Evolutionary conservation across 2,329 filamentous ascomycete genomes (phyloP), one percentile per base, ranked within the genome.

Genomic region (Myriangium duriaei): DNA sequence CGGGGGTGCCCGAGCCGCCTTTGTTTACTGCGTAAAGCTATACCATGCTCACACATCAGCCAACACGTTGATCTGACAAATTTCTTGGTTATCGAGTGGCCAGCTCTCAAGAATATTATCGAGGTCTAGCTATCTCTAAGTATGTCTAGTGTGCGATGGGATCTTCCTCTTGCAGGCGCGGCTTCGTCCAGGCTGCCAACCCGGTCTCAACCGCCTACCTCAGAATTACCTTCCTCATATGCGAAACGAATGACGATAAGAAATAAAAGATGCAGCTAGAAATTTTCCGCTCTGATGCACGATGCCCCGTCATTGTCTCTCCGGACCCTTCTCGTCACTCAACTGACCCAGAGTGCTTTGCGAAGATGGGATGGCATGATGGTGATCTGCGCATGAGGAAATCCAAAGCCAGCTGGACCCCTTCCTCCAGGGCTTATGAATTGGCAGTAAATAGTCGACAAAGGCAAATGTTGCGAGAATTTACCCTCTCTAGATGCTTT

Each of bases 1-100:
- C 28, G 12, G 12, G 14, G 32, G 17, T 34, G 18, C 32, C 14
- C 26, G 32, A 34, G 18, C 26, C 32, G 28, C 12, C 28, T n/a
- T 30, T 30, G 28, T n/a, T n/a, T n/a, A n/a, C n/a, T n/a, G n/a
- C n/a, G n/a, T n/a, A n/a, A n/a, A n/a, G n/a, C n/a, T n/a, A n/a
- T n/a, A n/a, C n/a, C n/a, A n/a, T n/a, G n/a, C n/a, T n/a, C n/a
- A n/a, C n/a, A n/a, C n/a, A n/a, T n/a, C n/a, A n/a, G n/a, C n/a
- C n/a, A n/a, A n/a, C n/a, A n/a, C n/a, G n/a, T n/a, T n/a, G n/a
- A n/a, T n/a, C n/a, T n/a, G n/a, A n/a, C n/a, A n/a, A n/a, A n/a
- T n/a, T n/a, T n/a, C n/a, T n/a, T n/a, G n/a, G n/a, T n/a, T n/a
- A n/a, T n/a, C n/a, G n/a, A n/a, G n/a, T n/a, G n/a, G n/a, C n/a